phyloP scores from a whole-genome alignment of 2,329 filamentous ascomycete genomes.

The Elsinoe perseae region DNA sequence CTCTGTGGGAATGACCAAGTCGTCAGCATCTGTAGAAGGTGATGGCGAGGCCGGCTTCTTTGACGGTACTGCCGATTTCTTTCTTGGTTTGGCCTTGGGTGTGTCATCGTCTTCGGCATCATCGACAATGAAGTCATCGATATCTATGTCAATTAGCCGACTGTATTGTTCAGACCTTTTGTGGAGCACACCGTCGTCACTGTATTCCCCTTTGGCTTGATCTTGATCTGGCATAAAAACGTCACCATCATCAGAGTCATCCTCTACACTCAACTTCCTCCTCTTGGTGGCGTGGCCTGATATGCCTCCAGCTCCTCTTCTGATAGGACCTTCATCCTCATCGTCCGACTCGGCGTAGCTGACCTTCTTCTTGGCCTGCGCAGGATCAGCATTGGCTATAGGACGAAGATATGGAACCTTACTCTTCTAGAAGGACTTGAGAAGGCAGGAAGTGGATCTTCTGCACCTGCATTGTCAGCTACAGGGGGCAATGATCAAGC shows the following conservation, averaged over 20 bases:
- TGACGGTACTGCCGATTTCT: constrained; percentile 44
- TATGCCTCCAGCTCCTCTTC: constrained; percentile 41
- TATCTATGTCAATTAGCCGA: constrained; percentile 35
- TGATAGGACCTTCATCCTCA: constrained; percentile 63
- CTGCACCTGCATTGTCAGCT: constrained; percentile 34
- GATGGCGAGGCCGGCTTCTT: constrained; percentile 46
- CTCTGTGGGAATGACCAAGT: constrained; percentile 45
- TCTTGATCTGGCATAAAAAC: constrained; percentile 48
- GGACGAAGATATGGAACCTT: background rate
- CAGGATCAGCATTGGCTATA: background rate
- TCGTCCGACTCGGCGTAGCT: constrained; percentile 80
- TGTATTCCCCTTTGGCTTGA: constrained; percentile 51
- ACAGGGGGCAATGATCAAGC: constrained; percentile 34
- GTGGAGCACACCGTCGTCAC: constrained; percentile 3
- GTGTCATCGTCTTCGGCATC: constrained; percentile 72
- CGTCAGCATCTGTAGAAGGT: constrained; percentile 36
- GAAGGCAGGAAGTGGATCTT: constrained; percentile 38
- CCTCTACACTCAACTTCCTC: constrained; percentile 55
- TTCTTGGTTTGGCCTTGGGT: constrained; percentile 55
- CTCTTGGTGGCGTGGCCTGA: constrained; percentile 46
- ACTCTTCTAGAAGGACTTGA: constrained; percentile 80
- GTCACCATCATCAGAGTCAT: constrained; percentile 57
- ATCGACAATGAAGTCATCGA: constrained; percentile 80
- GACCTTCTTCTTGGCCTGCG: constrained; percentile 54
- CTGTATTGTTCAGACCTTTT: background rate